Evolutionary conservation across 306 rosid species (phyloP).

Genomic region (Cucumis sativus): Cucumber_9930_V3 NC_026657.2:15350001-15350500

Average conservation of each 20-base stretch:
- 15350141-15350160: slow-evolving; percentile 72
- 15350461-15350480: neutral
- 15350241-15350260: slow-evolving; percentile 93
- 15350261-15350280: slow-evolving; percentile 99
- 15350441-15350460: neutral
- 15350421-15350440: neutral
- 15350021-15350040: slow-evolving; percentile 49
- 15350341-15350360: neutral
- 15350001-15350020: slow-evolving; percentile 50
- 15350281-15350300: slow-evolving; percentile 59
- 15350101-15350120: slow-evolving; percentile 81
- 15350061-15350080: slow-evolving; percentile 70
- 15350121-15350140: slow-evolving; percentile 85
- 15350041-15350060: slow-evolving; percentile 68
- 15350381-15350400: neutral
- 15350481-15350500: neutral
- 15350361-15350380: neutral
- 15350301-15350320: slow-evolving; percentile 83
- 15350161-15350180: slow-evolving; percentile 50
- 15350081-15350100: slow-evolving; percentile 51
- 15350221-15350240: slow-evolving; percentile 76
- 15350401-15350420: neutral
- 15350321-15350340: slow-evolving; percentile 64
- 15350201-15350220: slow-evolving; percentile 93
- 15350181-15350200: slow-evolving; percentile 74